Percentiles rank a stretch among this genome's conserved stretches.
Evolutionary conservation across 139 green algal genomes (phyloP).

Genomic region (Micromonas commoda): DNA sequence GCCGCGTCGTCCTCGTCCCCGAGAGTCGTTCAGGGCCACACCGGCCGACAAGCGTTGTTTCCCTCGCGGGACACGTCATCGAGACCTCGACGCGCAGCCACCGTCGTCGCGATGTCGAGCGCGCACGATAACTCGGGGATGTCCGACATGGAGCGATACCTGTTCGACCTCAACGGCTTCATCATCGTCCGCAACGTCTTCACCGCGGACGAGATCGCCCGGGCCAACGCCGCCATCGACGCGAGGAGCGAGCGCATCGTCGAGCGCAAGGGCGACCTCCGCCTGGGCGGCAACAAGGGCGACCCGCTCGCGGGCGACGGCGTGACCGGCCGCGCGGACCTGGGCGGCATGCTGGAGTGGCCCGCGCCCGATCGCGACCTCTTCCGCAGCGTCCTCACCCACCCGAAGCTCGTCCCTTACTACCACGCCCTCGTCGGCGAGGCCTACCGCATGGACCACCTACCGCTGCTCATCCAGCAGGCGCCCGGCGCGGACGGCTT

Average conservation of each 20-base stretch:
- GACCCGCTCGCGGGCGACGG: slow-evolving; percentile 28
- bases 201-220: slow-evolving; percentile 15
- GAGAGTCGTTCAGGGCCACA: too few species aligned
- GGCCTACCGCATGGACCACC: slow-evolving; percentile 33
- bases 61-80: not conserved
- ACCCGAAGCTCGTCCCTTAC: slow-evolving; percentile 30
- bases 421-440: slow-evolving; percentile 22
- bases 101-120: not conserved
- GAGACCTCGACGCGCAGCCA: not conserved
- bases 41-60: too few species aligned
- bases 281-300: not conserved
- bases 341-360: slow-evolving; percentile 30
- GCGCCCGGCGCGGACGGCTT: slow-evolving; percentile 19
- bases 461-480: slow-evolving; percentile 32
- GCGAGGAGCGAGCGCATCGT: not conserved
- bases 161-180: slow-evolving; percentile 30
- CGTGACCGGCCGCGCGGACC: slow-evolving; percentile 11
- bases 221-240: slow-evolving; percentile 29
- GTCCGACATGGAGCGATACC: slow-evolving; percentile 7
- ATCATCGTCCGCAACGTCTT: slow-evolving; percentile 23
- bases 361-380: not conserved
- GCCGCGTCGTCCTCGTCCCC: too few species aligned
- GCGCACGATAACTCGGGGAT: not conserved
- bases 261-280: slow-evolving; percentile 16
- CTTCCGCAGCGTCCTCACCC: slow-evolving; percentile 25